These are phyloP conservation scores for Scytalidium lignicola DNA, from an alignment of 2,329 filamentous ascomycete genomes.

Conservation along the genomic window DNA sequence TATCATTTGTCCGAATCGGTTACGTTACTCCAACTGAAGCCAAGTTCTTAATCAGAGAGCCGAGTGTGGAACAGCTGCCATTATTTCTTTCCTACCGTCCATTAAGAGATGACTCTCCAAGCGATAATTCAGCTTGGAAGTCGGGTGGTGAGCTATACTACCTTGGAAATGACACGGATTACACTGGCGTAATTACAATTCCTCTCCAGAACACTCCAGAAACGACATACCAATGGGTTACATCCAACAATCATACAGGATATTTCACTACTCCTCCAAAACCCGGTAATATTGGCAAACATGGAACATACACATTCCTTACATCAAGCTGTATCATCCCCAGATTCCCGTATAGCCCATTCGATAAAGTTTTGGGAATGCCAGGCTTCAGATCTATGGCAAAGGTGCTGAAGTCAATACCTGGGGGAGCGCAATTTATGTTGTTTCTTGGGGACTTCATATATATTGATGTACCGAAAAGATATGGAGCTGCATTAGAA, in stretches of 20 bases:
- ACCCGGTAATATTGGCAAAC: constrained; percentile 57
- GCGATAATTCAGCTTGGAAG: constrained; percentile 61
- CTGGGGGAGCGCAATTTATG: constrained; percentile 65
- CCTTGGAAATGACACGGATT: constrained; percentile 76
- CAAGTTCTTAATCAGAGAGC: constrained; percentile 79
- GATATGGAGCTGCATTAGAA: constrained; percentile 65
- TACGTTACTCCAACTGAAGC: constrained; percentile 79
- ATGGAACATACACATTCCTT: constrained; percentile 79
- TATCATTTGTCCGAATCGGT: constrained; percentile 82
- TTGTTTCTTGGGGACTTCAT: constrained; percentile 85
- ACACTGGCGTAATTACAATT: constrained; percentile 66
- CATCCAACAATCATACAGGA: constrained; percentile 83
- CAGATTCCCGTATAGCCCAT: constrained; percentile 80
- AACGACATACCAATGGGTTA: constrained; percentile 74
- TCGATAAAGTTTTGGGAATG: constrained; percentile 78
- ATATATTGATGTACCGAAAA: constrained; percentile 81
- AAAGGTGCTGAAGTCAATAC: constrained; percentile 62
- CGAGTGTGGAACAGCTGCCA: constrained; percentile 68
- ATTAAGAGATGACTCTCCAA: constrained; percentile 44
- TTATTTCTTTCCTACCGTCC: constrained; percentile 64
- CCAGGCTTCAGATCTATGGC: constrained; percentile 75
- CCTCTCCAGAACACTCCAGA: constrained; percentile 60
- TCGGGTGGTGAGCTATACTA: constrained; percentile 57
- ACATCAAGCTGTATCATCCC: constrained; percentile 88
- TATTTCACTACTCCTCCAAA: constrained; percentile 74